phyloP scores from a whole-genome alignment of 1,284 basidiomycete species.

The Takashimella tepidaria region DNA sequence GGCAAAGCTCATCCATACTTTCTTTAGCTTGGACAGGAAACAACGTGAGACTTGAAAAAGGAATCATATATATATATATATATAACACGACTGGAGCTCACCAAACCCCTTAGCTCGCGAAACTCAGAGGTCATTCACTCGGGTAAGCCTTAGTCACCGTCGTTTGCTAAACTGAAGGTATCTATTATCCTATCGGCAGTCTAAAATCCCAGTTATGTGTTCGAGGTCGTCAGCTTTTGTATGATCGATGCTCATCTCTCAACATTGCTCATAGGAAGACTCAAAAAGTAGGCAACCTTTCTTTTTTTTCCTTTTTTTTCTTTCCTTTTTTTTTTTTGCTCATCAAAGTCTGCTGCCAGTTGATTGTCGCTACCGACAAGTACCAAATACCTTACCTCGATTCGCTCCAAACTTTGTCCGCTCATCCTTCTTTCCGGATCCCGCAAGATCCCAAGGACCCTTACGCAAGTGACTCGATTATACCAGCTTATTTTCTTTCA shows the following conservation, averaged over 20 bases:
- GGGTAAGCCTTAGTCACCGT: slow-evolving; percentile 51
- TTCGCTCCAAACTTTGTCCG: slow-evolving; percentile 61
- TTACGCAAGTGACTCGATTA: slow-evolving; percentile 40
- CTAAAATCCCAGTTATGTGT: slow-evolving; percentile 84
- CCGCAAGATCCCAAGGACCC: slow-evolving; percentile 4
- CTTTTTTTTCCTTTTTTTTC: too few relatives aligned
- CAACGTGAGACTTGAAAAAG: slow-evolving; percentile 60
- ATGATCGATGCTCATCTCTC: slow-evolving; percentile 65
- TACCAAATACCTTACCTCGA: slow-evolving; percentile 67
- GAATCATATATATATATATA: too few relatives aligned
- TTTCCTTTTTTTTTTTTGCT: too few relatives aligned
- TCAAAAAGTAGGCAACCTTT: slow-evolving; percentile 58
- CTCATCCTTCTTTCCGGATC: slow-evolving; percentile 35
- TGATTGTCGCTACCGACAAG: slow-evolving; percentile 66
- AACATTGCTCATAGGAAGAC: slow-evolving; percentile 67
- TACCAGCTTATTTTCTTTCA: slow-evolving; percentile 65
- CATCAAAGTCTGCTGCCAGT: slow-evolving; percentile 34
- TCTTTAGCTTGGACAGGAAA: slow-evolving; percentile 63
- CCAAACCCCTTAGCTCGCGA: slow-evolving; percentile 53
- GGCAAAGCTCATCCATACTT: too few relatives aligned
- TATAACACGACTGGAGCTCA: too few relatives aligned
- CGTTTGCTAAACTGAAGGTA: slow-evolving; percentile 10
- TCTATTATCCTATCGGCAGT: slow-evolving; percentile 69
- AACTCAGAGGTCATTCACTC: slow-evolving; percentile 97
- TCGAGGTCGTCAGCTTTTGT: slow-evolving; percentile 78